These are phyloP conservation scores for Furcasterigmium furcatum DNA, from an alignment of 2,329 filamentous ascomycete genomes.

Conservation along the genomic window DNA sequence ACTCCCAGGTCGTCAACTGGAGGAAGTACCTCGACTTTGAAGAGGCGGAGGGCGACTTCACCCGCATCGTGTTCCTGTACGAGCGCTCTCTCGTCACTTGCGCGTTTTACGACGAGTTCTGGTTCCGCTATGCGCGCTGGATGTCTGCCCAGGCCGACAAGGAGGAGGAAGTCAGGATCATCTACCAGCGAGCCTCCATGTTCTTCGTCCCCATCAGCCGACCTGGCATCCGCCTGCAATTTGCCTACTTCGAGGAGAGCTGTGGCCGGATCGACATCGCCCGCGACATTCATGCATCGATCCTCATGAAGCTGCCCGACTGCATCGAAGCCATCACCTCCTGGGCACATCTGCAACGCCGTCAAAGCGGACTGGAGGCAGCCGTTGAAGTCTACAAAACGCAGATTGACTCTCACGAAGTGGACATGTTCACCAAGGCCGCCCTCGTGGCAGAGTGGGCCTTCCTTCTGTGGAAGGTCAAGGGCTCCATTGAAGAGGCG, in stretches of 20 bases:
- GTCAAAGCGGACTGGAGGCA: conserved; percentile 78
- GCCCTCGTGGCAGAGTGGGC: conserved; percentile 89
- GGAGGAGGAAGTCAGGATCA: conserved; percentile 85
- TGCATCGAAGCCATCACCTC: conserved; percentile 87
- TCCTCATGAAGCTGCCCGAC: conserved; percentile 73
- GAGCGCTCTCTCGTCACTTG: conserved; percentile 91
- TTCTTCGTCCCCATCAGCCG: conserved; percentile 84
- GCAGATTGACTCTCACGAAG: conserved; percentile 70
- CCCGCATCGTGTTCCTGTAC: conserved; percentile 78
- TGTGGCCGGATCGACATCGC: conserved; percentile 73
- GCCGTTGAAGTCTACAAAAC: conserved; percentile 80
- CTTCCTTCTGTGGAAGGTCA: conserved; percentile 79
- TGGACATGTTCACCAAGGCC: conserved; percentile 78
- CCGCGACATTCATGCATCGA: conserved; percentile 78
- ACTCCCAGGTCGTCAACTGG: conserved; percentile 84
- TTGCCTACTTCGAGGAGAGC: conserved; percentile 93
- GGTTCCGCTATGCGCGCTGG: conserved; percentile 96
- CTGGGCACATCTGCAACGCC: conserved; percentile 80
- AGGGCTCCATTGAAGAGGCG: conserved; percentile 76
- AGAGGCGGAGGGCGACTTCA: conserved; percentile 76
- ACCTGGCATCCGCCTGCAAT: conserved; percentile 81
- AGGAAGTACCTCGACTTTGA: conserved; percentile 96
- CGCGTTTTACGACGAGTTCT: conserved; percentile 95
- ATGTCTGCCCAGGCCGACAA: conserved; percentile 79
- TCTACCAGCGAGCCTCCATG: conserved; percentile 83